Evolutionary conservation across 2,329 filamentous ascomycete species (phyloP).

Genomic region (Neonectria sp.): DNA sequence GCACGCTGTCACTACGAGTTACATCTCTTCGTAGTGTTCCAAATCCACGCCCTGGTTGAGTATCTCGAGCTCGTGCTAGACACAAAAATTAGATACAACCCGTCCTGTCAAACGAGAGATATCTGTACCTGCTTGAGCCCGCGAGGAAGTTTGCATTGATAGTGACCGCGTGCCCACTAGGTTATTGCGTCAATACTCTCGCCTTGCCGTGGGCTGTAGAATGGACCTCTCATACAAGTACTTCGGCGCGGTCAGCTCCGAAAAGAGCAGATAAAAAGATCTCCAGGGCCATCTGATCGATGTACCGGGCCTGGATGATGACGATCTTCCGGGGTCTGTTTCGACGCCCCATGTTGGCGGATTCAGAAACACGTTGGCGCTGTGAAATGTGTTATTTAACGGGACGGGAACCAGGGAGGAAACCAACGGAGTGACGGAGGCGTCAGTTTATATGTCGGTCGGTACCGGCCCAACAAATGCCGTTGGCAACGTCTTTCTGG

Average conservation of each 20-base stretch:
- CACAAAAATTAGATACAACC: not conserved
- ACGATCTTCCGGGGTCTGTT: not conserved
- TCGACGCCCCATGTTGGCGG: not conserved
- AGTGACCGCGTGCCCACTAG: constrained; percentile 6
- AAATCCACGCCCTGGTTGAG: not conserved
- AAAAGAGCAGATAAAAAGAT: not conserved
- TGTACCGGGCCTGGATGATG: constrained; percentile 3
- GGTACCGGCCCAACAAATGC: no score
- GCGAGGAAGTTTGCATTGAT: constrained; percentile 5
- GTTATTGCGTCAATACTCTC: not conserved
- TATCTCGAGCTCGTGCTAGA: not conserved
- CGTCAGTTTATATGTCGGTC: no score
- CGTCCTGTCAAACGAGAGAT: not conserved
- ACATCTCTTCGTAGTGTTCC: not conserved
- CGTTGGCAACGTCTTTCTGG: no score
- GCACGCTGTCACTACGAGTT: not conserved
- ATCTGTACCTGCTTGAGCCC: not conserved
- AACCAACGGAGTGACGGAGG: no score
- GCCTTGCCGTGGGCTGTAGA: not conserved
- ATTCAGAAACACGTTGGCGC: not conserved
- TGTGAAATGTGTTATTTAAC: not conserved
- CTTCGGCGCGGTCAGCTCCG: not conserved
- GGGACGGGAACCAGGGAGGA: no score
- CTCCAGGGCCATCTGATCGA: not conserved
- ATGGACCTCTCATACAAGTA: not conserved